A percentile compares a stretch with the other conserved stretches of the same genome.
These are phyloP conservation scores for Nicotiana rustica DNA, from an alignment of 305 asterid species.

Conservation along the genomic window DNA sequence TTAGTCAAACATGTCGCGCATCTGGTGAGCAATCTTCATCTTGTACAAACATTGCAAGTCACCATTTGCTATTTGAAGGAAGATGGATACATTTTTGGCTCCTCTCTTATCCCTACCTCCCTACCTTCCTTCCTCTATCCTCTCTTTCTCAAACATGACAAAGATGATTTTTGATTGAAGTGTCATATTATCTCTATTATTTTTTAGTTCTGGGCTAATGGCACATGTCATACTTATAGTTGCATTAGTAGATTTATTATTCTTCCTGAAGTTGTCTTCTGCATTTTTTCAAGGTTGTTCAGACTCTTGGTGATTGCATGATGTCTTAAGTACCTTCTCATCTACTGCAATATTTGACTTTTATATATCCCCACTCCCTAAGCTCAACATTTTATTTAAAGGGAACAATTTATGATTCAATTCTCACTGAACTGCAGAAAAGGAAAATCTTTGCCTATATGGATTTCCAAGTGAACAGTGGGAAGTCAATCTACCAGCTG, in stretches of 20 bases:
- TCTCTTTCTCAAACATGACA: too few species aligned
- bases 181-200: too few species aligned
- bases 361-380: not conserved
- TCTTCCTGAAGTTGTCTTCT: not conserved
- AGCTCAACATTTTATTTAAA: not conserved
- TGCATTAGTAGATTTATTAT: not conserved
- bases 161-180: too few species aligned
- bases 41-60: not conserved
- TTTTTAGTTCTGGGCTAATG: not conserved
- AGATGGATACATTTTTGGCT: not conserved
- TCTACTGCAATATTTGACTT: too few species aligned
- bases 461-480: conserved; percentile 48
- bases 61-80: not conserved
- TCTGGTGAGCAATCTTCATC: too few species aligned
- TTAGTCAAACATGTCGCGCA: not conserved
- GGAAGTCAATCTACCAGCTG: conserved; percentile 47
- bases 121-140: too few species aligned
- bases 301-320: not conserved
- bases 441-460: conserved; percentile 50
- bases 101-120: too few species aligned
- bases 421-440: conserved; percentile 37
- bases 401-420: not conserved
- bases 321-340: not conserved
- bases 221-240: not conserved
- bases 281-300: not conserved